These are phyloP conservation scores for Samsoniella hepiali DNA, from an alignment of 2,329 filamentous ascomycete genomes.

Conservation along the genomic window DNA sequence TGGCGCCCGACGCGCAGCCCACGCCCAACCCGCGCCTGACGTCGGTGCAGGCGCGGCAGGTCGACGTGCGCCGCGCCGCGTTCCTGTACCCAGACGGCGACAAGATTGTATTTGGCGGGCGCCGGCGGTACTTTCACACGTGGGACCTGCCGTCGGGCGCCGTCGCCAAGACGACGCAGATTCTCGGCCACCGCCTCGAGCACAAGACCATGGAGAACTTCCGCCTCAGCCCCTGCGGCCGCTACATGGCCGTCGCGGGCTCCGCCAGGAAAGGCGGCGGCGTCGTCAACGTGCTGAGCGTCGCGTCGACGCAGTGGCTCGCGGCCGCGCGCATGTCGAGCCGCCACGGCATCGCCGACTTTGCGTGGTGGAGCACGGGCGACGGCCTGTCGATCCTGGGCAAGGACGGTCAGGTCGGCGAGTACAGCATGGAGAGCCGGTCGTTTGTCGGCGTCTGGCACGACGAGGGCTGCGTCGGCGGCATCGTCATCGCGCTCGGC, in stretches of 20 bases:
- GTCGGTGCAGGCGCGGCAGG: constrained; percentile 79
- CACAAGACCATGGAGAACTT: constrained; percentile 91
- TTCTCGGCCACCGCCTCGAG: constrained; percentile 73
- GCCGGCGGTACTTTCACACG: constrained; percentile 86
- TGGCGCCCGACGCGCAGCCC: constrained; percentile 70
- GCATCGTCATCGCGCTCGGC: constrained; percentile 77
- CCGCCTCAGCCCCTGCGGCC: constrained; percentile 80
- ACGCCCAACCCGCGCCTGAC: constrained; percentile 86
- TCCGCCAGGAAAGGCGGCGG: constrained; percentile 82
- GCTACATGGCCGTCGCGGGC: constrained; percentile 79
- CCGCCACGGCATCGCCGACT: constrained; percentile 80
- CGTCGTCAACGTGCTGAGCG: constrained; percentile 79
- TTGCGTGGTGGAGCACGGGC: constrained; percentile 87
- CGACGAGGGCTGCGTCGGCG: constrained; percentile 85
- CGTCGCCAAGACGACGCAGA: constrained; percentile 76
- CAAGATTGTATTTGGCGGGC: constrained; percentile 83
- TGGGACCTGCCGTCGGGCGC: constrained; percentile 83
- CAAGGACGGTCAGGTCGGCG: constrained; percentile 84
- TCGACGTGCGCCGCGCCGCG: constrained; percentile 78
- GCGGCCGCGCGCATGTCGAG: constrained; percentile 79
- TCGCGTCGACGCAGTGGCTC: constrained; percentile 81
- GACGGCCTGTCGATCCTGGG: constrained; percentile 78
- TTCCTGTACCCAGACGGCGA: constrained; percentile 72
- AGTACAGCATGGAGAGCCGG: constrained; percentile 71
- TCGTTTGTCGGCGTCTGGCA: constrained; percentile 79